phyloP scores from a whole-genome alignment of 2,329 filamentous ascomycete species.

The Colletotrichum siamense region DNA sequence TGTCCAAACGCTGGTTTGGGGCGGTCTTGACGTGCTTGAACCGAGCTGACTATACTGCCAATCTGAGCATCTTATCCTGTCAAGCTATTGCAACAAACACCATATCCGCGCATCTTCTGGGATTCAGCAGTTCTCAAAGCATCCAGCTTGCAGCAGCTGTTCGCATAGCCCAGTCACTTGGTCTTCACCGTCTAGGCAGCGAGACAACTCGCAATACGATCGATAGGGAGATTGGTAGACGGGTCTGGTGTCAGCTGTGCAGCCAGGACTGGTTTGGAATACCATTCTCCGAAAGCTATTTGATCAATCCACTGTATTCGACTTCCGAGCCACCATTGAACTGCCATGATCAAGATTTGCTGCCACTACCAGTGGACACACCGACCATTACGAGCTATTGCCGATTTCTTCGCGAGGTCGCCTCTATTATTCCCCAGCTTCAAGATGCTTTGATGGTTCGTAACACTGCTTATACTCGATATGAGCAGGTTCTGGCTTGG shows the following conservation, averaged over 20 bases:
- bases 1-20: background rate
- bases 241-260: background rate
- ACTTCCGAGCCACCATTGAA: slow-evolving; percentile 37
- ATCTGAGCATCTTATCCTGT: background rate
- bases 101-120: slow-evolving; percentile 48
- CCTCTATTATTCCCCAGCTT: slow-evolving; percentile 36
- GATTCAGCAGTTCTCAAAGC: slow-evolving; percentile 51
- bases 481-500: slow-evolving; percentile 38
- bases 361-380: slow-evolving; percentile 13
- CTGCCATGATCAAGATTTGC: slow-evolving; percentile 36
- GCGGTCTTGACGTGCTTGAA: background rate
- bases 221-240: background rate
- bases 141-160: slow-evolving; percentile 49
- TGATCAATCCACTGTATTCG: slow-evolving; percentile 38
- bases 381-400: slow-evolving; percentile 32
- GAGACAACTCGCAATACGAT: slow-evolving; percentile 21
- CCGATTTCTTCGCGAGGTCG: slow-evolving; percentile 34
- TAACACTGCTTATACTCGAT: slow-evolving; percentile 37
- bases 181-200: slow-evolving; percentile 43
- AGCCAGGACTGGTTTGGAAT: background rate
- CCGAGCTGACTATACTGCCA: background rate
- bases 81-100: background rate
- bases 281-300: background rate
- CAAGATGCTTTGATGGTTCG: slow-evolving; percentile 36
- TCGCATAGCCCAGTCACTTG: slow-evolving; percentile 52